A percentile compares a stretch with the other conserved stretches of the same genome.
These are phyloP conservation scores for Neurospora terricola DNA, from an alignment of 495 filamentous ascomycete species.

Conservation along the genomic window DNA sequence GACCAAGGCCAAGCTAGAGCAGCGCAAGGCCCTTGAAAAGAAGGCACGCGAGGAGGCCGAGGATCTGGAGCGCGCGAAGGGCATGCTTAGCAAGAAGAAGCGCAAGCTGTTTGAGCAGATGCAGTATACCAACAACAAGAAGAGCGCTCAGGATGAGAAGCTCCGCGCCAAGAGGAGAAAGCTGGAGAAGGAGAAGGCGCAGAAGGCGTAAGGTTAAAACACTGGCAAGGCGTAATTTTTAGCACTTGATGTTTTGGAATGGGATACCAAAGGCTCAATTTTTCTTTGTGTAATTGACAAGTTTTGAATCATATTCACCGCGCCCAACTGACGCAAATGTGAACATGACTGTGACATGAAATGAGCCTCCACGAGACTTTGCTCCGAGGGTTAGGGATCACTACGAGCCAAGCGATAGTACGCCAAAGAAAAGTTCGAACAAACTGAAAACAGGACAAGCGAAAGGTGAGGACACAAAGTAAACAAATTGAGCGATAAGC, in stretches of 20 bases:
- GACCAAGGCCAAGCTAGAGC: slow-evolving; percentile 50
- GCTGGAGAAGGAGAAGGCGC: slow-evolving; percentile 31
- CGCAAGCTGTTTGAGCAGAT: slow-evolving; percentile 86
- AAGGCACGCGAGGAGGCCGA: slow-evolving; percentile 66
- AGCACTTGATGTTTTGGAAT: slow-evolving; percentile 7
- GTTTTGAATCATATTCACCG: neutral
- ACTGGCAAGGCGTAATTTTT: slow-evolving; percentile 14
- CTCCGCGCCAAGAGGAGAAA: slow-evolving; percentile 80
- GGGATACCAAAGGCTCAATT: neutral
- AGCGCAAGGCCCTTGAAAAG: slow-evolving; percentile 58
- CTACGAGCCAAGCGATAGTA: neutral
- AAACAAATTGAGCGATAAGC: neutral
- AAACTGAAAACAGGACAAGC: neutral
- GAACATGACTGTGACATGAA: neutral
- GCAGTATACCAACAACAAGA: slow-evolving; percentile 78
- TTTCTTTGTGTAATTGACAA: neutral
- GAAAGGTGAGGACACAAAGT: neutral
- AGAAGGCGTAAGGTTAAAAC: slow-evolving; percentile 11
- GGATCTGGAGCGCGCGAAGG: slow-evolving; percentile 76
- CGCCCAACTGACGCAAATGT: neutral
- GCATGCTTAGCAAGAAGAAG: slow-evolving; percentile 90
- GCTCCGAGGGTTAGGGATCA: slow-evolving; percentile 1
- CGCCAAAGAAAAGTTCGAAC: neutral
- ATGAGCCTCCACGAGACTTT: neutral
- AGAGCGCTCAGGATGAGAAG: slow-evolving; percentile 61